Conservation (phyloP, 2,329 filamentous ascomycete genomes). For the Periconia sp. region DNA sequence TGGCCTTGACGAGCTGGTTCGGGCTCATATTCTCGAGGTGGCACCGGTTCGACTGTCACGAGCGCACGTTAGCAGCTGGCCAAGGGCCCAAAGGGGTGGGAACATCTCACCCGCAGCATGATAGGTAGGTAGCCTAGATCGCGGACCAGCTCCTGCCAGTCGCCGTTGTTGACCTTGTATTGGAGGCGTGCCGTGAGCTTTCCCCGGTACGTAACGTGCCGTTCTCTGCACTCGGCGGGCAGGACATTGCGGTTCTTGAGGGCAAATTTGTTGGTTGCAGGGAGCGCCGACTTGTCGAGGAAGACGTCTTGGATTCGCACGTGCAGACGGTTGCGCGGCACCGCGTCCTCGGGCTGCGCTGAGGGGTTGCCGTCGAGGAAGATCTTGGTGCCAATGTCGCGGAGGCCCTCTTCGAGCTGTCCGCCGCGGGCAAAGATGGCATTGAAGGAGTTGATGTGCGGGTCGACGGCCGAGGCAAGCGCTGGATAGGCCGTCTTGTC, state of each 20-base stretch:
- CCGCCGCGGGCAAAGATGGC: conserved; percentile 78
- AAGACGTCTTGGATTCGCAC: conserved; percentile 82
- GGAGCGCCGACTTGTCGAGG: conserved; percentile 81
- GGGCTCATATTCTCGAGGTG: conserved; percentile 88
- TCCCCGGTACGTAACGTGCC: conserved; percentile 89
- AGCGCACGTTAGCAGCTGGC: conserved; percentile 28
- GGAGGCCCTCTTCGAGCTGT: conserved; percentile 74
- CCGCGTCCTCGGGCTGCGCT: conserved; percentile 60
- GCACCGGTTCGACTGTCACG: conserved; percentile 78
- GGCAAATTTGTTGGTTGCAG: conserved; percentile 82
- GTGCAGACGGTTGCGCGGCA: conserved; percentile 74
- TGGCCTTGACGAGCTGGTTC: conserved; percentile 78
- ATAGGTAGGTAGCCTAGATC: conserved; percentile 90
- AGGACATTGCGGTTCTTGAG: conserved; percentile 81
- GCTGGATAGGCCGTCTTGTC: conserved; percentile 88
- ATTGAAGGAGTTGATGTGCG: conserved; percentile 97
- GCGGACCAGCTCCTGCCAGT: conserved; percentile 79
- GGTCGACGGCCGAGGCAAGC: conserved; percentile 82
- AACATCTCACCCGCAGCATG: conserved; percentile 78
- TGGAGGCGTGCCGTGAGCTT: conserved; percentile 83
- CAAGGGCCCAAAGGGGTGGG: conserved; percentile 12
- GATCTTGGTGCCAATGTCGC: conserved; percentile 87
- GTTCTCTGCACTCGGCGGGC: conserved; percentile 91
- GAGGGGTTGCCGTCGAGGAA: conserved; percentile 79
- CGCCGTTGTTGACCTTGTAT: conserved; percentile 84